phyloP scores from a whole-genome alignment of 805 yeast genomes.

The Metschnikowia amazonensis region DNA sequence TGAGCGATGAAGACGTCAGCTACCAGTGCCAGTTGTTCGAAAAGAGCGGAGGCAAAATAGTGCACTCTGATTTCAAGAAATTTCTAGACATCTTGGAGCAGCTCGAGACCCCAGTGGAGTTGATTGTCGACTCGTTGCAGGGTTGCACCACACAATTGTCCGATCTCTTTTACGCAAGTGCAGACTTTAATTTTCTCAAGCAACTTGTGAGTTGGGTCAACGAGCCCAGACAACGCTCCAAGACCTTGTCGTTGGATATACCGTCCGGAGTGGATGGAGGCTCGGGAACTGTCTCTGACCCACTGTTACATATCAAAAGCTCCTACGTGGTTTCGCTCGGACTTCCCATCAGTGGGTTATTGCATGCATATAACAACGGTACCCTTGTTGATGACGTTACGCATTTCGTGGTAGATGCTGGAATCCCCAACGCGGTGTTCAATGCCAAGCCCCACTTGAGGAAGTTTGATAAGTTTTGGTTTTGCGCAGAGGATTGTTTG shows the following conservation, averaged over 20 bases:
- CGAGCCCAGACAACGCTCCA: constrained; percentile 35
- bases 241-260: constrained; percentile 66
- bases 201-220: constrained; percentile 68
- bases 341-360: constrained; percentile 62
- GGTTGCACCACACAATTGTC: constrained; percentile 71
- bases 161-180: constrained; percentile 44
- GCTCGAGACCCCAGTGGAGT: constrained; percentile 70
- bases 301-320: constrained; percentile 38
- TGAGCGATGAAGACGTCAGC: constrained; percentile 41
- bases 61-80: constrained; percentile 31
- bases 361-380: constrained; percentile 58
- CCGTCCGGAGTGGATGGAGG: constrained; percentile 85
- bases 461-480: constrained; percentile 46
- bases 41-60: constrained; percentile 63
- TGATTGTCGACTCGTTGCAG: constrained; percentile 78
- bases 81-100: constrained; percentile 39
- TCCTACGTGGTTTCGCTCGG: constrained; percentile 68
- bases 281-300: constrained; percentile 51
- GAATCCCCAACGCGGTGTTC: constrained; percentile 60
- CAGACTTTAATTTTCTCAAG: constrained; percentile 37
- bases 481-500: constrained; percentile 28
- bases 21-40: constrained; percentile 55
- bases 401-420: constrained; percentile 66
- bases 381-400: constrained; percentile 37
- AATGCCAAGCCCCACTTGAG: constrained; percentile 37